Evolutionary conservation across 2,329 filamentous ascomycete genomes (phyloP), one percentile per base, ranked within the genome.

Genomic region (Proliferodiscus dingleyae): DNA sequence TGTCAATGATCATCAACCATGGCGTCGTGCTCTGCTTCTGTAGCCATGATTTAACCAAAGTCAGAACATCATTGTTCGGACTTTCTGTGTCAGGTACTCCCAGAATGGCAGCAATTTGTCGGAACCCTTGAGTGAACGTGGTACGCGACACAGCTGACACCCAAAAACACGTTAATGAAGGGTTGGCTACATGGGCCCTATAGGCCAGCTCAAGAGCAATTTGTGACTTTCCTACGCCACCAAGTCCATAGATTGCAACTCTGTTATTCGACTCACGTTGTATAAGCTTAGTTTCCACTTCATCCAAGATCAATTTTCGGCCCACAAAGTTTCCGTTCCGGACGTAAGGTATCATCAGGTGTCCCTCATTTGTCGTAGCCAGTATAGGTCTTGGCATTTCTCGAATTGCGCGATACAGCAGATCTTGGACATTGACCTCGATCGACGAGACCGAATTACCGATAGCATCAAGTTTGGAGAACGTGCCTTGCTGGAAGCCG

Each of bases 1-100:
- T 66, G 28, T 69, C 65, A 3, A 69, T 48, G 19, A 68, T 41
- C 28, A 68, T 53, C 3, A 61, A 18, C 66, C 64, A 69, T 7
- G 37, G 22, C 13, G 13, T 19, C 15, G 32, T 46, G 13, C 23
- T 24, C n/a, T 39, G 2, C 18, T 15, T 24, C 6, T 24, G 19
- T 18, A 49, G 42, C 46, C 46, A 49, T 21, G 28, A 22, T 5
- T 34, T n/a, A 13, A 49, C 24, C 4, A 49, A 28, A 9, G n/a
- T 28, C 6, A 49, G 32, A 6, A 46, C 38, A n/a, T 49, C 37
- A 21, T 24, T 26, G 10, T 46, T 33, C 24, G 46, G 46, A 33
- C 46, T 18, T 5, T 41, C 21, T 11, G 29, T 8, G 13, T 33
- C 46, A 3, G 46, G 34, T 10, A 34, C 18, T 18, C 28, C 9